Evolutionary conservation across 2,329 filamentous ascomycete genomes (phyloP), one percentile per base, ranked within the genome.

Genomic region (Orbilia ellipsospora): DNA sequence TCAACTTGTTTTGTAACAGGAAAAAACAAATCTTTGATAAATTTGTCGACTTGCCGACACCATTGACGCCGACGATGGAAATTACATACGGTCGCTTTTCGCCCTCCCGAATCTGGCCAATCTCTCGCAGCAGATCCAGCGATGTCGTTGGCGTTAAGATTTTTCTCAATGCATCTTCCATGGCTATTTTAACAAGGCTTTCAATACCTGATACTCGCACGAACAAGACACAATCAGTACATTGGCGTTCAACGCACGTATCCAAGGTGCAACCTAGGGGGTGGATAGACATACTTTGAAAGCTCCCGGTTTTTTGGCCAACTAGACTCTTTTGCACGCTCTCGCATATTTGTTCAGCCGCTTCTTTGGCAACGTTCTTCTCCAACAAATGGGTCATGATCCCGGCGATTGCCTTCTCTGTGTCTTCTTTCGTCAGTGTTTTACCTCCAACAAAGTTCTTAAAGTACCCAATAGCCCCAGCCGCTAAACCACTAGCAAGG

Each of bases 11-110:
- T 83, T 99, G 94, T 36, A 99, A 86, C 44, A 99, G 86, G 85
- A 99, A 99, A 84, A 95, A 99, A 83, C 94, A 96, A 78, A 99
- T 97, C 83, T 99, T 99, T 82, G 92, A 94, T 44, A 99, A 86
- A 81, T 97, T 98, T 62, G 95, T 99, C 15, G 94, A 97, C 84
- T 99, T 99, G 81, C 95, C 95, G 44, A 99, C 95, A 64, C 95
- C 95, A 82, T 99, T 99, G 81, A 99, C 95, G 77, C 95, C 95
- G 51, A 99, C 95, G 77, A 99, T 97, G 69, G 93, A 97, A 81
- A 99, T 96, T 80, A 98, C 94, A 81, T 98, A 99, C 51, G 95
- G 95, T 2, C 95, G 90, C 18, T 87, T 83, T 73, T 87, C 86
- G 78, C 88, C 85, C 75, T 89, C 85, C 2, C 89, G 87, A 20